phyloP scores from a whole-genome alignment of 2,329 filamentous ascomycete genomes.

The Dryadomyces quercivorus region DNA sequence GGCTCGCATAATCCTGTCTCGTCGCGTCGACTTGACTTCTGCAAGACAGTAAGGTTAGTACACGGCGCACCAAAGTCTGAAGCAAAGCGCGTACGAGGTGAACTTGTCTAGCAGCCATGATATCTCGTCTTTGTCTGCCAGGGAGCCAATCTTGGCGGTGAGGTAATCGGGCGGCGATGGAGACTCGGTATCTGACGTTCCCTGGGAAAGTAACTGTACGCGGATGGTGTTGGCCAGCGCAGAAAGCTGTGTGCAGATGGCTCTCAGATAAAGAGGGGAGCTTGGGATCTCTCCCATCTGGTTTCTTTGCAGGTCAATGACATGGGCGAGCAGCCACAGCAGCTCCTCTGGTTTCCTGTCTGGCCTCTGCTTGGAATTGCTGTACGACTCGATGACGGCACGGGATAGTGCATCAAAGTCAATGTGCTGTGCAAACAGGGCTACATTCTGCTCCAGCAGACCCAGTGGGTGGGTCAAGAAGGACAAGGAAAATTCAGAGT shows the following conservation, averaged over 20 bases:
- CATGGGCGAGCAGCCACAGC: slow-evolving; percentile 56
- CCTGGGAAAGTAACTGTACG: slow-evolving; percentile 23
- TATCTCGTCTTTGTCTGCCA: slow-evolving; percentile 67
- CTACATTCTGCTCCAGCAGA: slow-evolving; percentile 28
- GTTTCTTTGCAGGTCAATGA: slow-evolving; percentile 42
- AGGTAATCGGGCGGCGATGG: slow-evolving; percentile 41
- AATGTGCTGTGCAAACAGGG: slow-evolving; percentile 23
- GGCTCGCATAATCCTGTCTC: slow-evolving; percentile 45
- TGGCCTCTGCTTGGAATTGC: slow-evolving; percentile 13
- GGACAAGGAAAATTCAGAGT: slow-evolving; percentile 23
- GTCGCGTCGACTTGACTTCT: slow-evolving; percentile 5
- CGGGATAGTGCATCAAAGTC: slow-evolving; percentile 27
- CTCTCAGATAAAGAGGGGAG: slow-evolving; percentile 32
- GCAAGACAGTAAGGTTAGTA: background rate
- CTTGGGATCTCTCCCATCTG: slow-evolving; percentile 20
- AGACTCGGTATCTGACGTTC: slow-evolving; percentile 12
- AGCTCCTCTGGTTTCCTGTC: slow-evolving; percentile 27
- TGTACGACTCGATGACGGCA: slow-evolving; percentile 26
- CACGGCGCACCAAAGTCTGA: background rate
- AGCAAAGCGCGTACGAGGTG: slow-evolving; percentile 20
- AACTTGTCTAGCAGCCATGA: slow-evolving; percentile 41
- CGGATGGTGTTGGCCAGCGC: slow-evolving; percentile 38
- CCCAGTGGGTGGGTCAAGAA: slow-evolving; percentile 26
- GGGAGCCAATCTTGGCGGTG: slow-evolving; percentile 50
- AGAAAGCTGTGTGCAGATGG: slow-evolving; percentile 42